A percentile compares a stretch with the other conserved stretches of the same genome.
These are phyloP conservation scores for Pseudoscleropodium purum DNA, from an alignment of 225 moss, liverwort and hornwort genomes.

Conservation along the genomic window DNA sequence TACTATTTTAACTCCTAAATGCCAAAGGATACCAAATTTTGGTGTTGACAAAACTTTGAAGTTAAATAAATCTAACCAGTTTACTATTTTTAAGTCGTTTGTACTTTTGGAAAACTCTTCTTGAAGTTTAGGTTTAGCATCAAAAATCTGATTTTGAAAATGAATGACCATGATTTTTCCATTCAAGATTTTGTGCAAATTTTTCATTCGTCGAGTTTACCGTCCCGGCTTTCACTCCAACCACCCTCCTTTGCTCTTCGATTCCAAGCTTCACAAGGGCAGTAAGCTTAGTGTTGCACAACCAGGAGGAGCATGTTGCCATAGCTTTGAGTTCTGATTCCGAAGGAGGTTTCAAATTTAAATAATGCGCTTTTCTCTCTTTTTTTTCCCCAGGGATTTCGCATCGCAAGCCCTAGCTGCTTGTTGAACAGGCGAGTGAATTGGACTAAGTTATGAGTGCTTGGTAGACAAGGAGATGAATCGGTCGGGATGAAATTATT, in stretches of 20 bases:
- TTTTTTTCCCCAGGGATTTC: neutral
- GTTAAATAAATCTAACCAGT: no score
- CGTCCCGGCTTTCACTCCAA: neutral
- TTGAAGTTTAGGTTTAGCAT: no score
- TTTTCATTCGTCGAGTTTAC: neutral
- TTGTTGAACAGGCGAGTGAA: neutral
- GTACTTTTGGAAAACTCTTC: no score
- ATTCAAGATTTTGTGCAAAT: no score
- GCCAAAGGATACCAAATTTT: no score
- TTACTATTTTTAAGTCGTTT: no score
- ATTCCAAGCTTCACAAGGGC: neutral
- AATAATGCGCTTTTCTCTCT: no score
- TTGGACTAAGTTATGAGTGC: neutral
- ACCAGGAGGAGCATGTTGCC: neutral
- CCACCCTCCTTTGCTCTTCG: neutral
- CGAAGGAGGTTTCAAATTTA: neutral
- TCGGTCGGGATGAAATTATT: neutral
- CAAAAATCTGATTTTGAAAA: no score
- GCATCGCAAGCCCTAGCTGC: neutral
- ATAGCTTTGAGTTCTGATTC: neutral
- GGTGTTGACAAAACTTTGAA: no score
- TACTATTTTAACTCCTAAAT: no score
- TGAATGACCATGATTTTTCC: no score
- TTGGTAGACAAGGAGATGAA: neutral
- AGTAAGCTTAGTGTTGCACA: neutral